Conservation (phyloP, 768 basidiomycete species). For the Leccinum subtestaceum region DNA sequence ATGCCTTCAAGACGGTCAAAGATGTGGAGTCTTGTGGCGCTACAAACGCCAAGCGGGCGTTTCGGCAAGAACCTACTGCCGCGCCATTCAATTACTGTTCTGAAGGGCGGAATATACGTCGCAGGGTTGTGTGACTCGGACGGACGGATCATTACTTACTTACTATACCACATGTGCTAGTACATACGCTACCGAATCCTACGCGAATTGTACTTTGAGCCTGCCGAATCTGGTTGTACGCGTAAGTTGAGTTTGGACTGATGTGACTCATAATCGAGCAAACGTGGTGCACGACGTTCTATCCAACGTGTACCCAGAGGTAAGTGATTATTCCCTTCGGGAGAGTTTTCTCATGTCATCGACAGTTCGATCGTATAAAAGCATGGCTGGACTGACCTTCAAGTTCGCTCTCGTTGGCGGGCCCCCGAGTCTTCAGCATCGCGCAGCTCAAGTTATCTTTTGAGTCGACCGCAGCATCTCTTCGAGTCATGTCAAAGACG, state of each 20-base stretch:
- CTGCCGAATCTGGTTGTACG: background rate
- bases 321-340: background rate
- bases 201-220: background rate
- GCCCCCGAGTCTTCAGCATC: background rate
- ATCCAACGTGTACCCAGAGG: background rate
- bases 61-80: background rate
- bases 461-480: no score
- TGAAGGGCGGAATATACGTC: background rate
- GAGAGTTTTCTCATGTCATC: background rate
- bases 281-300: background rate
- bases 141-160: background rate
- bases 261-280: no score
- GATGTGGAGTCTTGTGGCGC: background rate
- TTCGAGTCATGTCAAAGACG: no score
- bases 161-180: no score
- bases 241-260: background rate
- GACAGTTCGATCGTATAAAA: background rate
- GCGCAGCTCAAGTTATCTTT: no score
- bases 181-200: background rate
- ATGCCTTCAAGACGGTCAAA: background rate
- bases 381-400: background rate
- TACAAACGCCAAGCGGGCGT: background rate
- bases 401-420: background rate
- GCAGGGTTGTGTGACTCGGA: background rate
- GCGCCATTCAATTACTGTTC: background rate